Evolutionary conservation across 2,329 filamentous ascomycete genomes (phyloP).

Genomic region (Penicillium corylophilum): DNA sequence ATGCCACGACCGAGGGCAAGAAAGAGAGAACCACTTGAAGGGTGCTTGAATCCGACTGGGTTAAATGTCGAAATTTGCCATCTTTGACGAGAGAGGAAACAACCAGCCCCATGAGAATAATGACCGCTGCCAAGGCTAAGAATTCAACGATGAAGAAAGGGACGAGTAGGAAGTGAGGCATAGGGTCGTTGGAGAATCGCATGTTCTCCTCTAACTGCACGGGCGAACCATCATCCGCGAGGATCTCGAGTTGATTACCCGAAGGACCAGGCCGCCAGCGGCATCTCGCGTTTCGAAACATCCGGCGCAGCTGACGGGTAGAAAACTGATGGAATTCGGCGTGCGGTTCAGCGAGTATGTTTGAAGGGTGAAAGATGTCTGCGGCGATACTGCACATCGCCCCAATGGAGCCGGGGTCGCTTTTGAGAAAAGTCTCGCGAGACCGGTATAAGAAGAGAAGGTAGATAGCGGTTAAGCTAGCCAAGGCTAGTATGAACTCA

Average conservation of each 20-base stretch:
- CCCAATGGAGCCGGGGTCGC: conserved; percentile 34
- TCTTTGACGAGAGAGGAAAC: conserved; percentile 29
- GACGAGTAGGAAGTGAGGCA: conserved; percentile 35
- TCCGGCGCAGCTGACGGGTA: conserved; percentile 31
- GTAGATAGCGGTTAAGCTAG: conserved; percentile 23
- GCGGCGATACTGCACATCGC: conserved; percentile 37
- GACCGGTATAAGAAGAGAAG: conserved; percentile 30
- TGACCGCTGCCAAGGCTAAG: conserved; percentile 31
- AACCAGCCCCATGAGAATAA: conserved; percentile 31
- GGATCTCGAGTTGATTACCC: conserved; percentile 30
- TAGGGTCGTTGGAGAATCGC: conserved; percentile 29
- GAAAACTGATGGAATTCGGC: conserved; percentile 35
- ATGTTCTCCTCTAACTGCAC: conserved; percentile 24
- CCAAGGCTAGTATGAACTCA: conserved; percentile 29
- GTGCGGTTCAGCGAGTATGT: conserved; percentile 27
- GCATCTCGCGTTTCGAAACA: conserved; percentile 29
- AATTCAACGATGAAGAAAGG: conserved; percentile 37
- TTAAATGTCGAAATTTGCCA: conserved; percentile 32
- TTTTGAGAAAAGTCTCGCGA: conserved; percentile 31
- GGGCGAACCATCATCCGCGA: conserved; percentile 31
- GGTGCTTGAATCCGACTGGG: conserved; percentile 32
- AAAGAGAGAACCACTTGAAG: conserved; percentile 34
- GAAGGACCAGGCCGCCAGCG: conserved; percentile 29
- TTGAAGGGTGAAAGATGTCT: conserved; percentile 30
- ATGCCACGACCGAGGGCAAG: conserved; percentile 34